A percentile compares a stretch with the other conserved stretches of the same genome.
Evolutionary conservation across 2,329 filamentous ascomycete species (phyloP).

Genomic region (Bipolaris cookei): DNA sequence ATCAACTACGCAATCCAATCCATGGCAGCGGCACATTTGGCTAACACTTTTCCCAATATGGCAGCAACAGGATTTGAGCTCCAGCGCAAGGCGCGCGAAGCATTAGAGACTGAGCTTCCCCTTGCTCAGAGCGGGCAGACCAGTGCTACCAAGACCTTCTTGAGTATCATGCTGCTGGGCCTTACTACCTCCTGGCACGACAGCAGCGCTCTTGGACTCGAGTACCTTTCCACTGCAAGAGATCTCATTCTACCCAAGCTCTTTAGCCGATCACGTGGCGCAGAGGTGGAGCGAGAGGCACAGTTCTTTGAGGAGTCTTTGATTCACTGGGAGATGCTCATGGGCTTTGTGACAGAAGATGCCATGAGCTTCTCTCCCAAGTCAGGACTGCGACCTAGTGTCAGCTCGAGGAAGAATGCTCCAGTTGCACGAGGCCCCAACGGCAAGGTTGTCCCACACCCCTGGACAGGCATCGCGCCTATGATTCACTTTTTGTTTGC

Average conservation of each 20-base stretch:
- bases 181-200: slow-evolving; percentile 67
- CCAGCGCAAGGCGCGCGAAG: slow-evolving; percentile 60
- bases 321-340: slow-evolving; percentile 66
- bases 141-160: slow-evolving; percentile 58
- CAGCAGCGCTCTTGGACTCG: slow-evolving; percentile 60
- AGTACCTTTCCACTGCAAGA: slow-evolving; percentile 58
- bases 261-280: slow-evolving; percentile 40
- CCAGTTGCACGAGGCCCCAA: slow-evolving; percentile 37
- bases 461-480: slow-evolving; percentile 58
- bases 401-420: slow-evolving; percentile 27
- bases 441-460: slow-evolving; percentile 53
- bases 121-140: slow-evolving; percentile 51
- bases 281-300: slow-evolving; percentile 44
- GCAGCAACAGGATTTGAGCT: slow-evolving; percentile 58
- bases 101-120: slow-evolving; percentile 57
- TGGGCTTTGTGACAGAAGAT: slow-evolving; percentile 60
- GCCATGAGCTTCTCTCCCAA: slow-evolving; percentile 44
- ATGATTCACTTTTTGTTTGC: slow-evolving; percentile 55
- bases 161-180: slow-evolving; percentile 65
- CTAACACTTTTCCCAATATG: slow-evolving; percentile 63
- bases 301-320: slow-evolving; percentile 63
- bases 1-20: slow-evolving; percentile 68
- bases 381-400: slow-evolving; percentile 32
- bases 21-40: slow-evolving; percentile 67
- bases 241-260: slow-evolving; percentile 55